A percentile compares a stretch with the other conserved stretches of the same genome.
Evolutionary conservation across 2,329 filamentous ascomycete genomes (phyloP).

Genomic region (Davidsoniella australis): DNA sequence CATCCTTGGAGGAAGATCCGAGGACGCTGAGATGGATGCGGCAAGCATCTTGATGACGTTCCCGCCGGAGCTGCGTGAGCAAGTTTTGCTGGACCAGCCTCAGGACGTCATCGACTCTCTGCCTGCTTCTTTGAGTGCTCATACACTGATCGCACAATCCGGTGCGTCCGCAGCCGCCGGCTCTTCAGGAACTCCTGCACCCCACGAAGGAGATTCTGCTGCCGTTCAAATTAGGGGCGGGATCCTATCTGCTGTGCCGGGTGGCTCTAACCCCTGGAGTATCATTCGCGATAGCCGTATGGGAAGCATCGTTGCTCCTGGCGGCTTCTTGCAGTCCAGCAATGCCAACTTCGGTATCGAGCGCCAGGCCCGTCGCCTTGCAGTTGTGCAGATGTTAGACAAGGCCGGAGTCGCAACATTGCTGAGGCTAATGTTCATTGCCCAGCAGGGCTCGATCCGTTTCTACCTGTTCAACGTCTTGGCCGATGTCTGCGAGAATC

Average conservation of each 20-base stretch:
- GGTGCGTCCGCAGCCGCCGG: no score
- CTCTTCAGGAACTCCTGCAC: constrained; percentile 17
- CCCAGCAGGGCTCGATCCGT: constrained; percentile 74
- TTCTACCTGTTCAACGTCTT: constrained; percentile 74
- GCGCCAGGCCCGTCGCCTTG: constrained; percentile 37
- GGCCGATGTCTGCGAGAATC: constrained; percentile 83
- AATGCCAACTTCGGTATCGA: neutral
- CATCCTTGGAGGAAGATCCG: neutral
- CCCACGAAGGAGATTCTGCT: constrained; percentile 15
- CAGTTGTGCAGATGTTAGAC: constrained; percentile 86
- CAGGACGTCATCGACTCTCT: constrained; percentile 72
- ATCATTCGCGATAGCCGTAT: no score
- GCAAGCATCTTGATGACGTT: constrained; percentile 86
- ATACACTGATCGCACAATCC: constrained; percentile 52
- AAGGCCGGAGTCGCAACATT: constrained; percentile 92
- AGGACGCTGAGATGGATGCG: constrained; percentile 60
- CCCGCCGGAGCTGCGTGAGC: constrained; percentile 65
- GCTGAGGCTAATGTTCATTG: constrained; percentile 94
- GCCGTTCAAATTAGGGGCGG: constrained; percentile 5
- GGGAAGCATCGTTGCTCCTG: neutral
- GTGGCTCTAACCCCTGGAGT: no score
- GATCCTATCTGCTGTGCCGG: no score
- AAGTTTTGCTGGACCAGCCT: constrained; percentile 81
- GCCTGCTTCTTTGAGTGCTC: constrained; percentile 69
- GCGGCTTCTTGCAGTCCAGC: neutral